Evolutionary conservation across 2,329 filamentous ascomycete species (phyloP).

Genomic region (Aureobasidium sp.): DNA sequence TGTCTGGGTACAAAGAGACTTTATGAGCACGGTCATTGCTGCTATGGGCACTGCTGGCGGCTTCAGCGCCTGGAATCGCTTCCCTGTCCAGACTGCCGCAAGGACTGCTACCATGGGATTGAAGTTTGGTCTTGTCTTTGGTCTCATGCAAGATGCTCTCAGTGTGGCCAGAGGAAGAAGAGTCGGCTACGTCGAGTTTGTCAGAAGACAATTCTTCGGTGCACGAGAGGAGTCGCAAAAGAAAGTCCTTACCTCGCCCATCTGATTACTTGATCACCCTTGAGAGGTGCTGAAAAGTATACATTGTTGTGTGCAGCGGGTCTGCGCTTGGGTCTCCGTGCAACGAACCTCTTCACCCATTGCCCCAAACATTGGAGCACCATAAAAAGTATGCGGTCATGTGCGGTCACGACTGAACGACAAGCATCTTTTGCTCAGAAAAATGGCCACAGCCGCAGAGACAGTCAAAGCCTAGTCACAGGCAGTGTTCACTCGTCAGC

Average conservation of each 20-base stretch:
- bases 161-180: conserved; percentile 62
- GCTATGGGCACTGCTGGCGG: conserved; percentile 76
- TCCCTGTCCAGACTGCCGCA: conserved; percentile 58
- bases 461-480: too few relatives aligned
- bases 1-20: conserved; percentile 51
- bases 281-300: neutral
- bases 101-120: conserved; percentile 72
- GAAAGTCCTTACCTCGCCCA: neutral
- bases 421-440: neutral
- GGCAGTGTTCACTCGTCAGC: too few relatives aligned
- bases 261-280: neutral
- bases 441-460: neutral
- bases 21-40: conserved; percentile 73
- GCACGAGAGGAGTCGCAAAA: neutral
- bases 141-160: conserved; percentile 70
- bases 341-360: neutral
- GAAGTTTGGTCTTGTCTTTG: conserved; percentile 71
- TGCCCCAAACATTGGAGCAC: neutral
- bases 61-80: conserved; percentile 79
- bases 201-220: conserved; percentile 26
- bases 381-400: neutral
- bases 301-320: neutral
- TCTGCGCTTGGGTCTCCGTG: neutral
- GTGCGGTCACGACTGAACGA: neutral
- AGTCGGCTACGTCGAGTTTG: conserved; percentile 66